Conservation (phyloP, 1,139 yeast genomes). For the Pichia sp. region DNA sequence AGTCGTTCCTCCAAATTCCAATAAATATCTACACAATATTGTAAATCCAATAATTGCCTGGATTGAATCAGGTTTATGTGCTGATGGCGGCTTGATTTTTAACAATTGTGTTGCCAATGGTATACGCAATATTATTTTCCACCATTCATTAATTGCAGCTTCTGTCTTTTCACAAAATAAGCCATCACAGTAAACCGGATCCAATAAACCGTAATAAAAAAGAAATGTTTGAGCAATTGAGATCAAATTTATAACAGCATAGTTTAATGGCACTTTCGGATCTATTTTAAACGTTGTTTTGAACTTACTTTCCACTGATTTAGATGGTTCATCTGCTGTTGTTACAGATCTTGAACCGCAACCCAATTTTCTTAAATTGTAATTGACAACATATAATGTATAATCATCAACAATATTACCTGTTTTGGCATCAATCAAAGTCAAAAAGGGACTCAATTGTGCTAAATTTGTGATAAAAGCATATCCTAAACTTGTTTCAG, state of each 20-base stretch:
- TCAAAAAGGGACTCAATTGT: constrained; percentile 64
- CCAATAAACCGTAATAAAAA: constrained; percentile 69
- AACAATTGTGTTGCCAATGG: constrained; percentile 38
- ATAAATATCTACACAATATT: constrained; percentile 57
- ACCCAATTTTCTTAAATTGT: constrained; percentile 65
- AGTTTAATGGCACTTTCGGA: constrained; percentile 46
- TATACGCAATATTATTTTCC: constrained; percentile 47
- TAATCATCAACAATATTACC: constrained; percentile 49
- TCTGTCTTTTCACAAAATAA: constrained; percentile 72
- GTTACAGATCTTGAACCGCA: constrained; percentile 85
- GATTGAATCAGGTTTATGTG: constrained; percentile 27
- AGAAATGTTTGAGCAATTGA: constrained; percentile 68
- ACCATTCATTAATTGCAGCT: constrained; percentile 70
- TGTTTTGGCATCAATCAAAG: constrained; percentile 54
- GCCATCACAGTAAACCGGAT: constrained; percentile 73
- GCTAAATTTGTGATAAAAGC: constrained; percentile 78
- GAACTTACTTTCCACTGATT: constrained; percentile 78
- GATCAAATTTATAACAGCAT: constrained; percentile 71
- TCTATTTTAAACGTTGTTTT: constrained; percentile 63
- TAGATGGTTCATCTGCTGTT: constrained; percentile 60
- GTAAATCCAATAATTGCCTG: constrained; percentile 59
- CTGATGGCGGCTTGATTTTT: constrained; percentile 35
- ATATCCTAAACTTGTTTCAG: constrained; percentile 46
- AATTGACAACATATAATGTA: constrained; percentile 60
- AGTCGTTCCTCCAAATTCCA: constrained; percentile 53